Evolutionary conservation across 495 filamentous ascomycete genomes (phyloP).

Genomic region (Aspergillus saccharolyticus): DNA sequence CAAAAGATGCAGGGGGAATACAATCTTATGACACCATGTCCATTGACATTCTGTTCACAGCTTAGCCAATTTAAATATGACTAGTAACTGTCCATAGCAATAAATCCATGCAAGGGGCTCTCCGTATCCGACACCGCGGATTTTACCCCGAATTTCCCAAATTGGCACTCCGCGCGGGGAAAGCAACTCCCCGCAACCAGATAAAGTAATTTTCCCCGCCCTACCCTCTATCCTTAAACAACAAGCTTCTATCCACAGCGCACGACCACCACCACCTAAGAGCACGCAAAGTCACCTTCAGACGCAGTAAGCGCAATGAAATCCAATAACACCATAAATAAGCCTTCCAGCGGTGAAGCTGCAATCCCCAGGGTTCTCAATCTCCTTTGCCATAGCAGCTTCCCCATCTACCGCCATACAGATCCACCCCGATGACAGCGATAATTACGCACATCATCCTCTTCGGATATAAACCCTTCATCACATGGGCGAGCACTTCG

Average conservation of each 20-base stretch:
- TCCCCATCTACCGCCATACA: background rate
- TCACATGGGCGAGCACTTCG: slow-evolving; percentile 7
- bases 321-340: background rate
- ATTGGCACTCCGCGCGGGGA: background rate
- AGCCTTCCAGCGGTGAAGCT: background rate
- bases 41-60: too few relatives aligned
- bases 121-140: background rate
- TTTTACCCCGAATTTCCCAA: background rate
- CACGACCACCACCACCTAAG: background rate
- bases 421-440: background rate
- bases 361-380: background rate
- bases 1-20: too few relatives aligned
- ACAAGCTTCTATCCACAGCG: too few relatives aligned
- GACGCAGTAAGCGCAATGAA: background rate
- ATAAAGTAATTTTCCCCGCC: background rate
- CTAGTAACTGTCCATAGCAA: too few relatives aligned
- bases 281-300: background rate
- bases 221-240: background rate
- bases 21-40: too few relatives aligned
- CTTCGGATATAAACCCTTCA: slow-evolving; percentile 5
- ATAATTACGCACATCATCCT: slow-evolving; percentile 6
- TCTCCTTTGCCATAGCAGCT: background rate
- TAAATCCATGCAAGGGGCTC: background rate
- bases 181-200: background rate
- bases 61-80: too few relatives aligned